phyloP scores from a whole-genome alignment of 75 land plant genomes.

The Picea sitchensis region DNA sequence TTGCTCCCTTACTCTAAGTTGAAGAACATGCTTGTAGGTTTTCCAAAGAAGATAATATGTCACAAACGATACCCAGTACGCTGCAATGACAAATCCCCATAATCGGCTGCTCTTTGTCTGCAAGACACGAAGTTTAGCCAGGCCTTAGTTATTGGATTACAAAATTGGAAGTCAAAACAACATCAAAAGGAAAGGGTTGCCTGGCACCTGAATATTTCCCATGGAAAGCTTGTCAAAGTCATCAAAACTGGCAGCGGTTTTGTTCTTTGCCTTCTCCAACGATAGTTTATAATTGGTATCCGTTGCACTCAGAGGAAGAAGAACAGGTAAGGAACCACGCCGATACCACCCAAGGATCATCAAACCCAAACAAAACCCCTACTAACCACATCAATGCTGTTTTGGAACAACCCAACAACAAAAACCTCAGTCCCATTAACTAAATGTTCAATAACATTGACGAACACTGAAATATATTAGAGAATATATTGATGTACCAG shows the following conservation, averaged over 20 bases:
- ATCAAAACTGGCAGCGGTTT: constrained; percentile 29
- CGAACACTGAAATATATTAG: too few species aligned
- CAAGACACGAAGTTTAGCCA: not conserved
- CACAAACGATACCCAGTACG: constrained; percentile 72
- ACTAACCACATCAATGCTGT: constrained; percentile 70
- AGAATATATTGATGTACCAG: constrained; percentile 38
- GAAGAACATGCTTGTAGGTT: constrained; percentile 68
- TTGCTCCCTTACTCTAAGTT: constrained; percentile 54
- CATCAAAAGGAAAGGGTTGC: not conserved
- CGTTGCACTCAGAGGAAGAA: constrained; percentile 73
- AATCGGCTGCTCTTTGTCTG: constrained; percentile 40
- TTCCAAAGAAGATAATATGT: constrained; percentile 68
- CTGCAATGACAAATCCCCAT: constrained; percentile 65
- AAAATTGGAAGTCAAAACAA: not conserved
- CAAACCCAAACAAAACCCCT: too few species aligned
- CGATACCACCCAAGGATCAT: constrained; percentile 62
- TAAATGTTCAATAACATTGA: too few species aligned
- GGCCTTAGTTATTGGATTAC: not conserved
- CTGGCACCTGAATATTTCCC: constrained; percentile 64
- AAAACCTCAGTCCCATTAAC: not conserved
- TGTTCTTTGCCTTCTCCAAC: not conserved
- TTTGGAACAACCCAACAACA: constrained; percentile 10
- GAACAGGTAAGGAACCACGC: constrained; percentile 63
- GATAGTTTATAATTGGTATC: constrained; percentile 19
- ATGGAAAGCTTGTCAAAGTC: constrained; percentile 71